Evolutionary conservation across 225 moss, liverwort and hornwort species (phyloP).

Genomic region (Rhytidiadelphus loreus): DNA sequence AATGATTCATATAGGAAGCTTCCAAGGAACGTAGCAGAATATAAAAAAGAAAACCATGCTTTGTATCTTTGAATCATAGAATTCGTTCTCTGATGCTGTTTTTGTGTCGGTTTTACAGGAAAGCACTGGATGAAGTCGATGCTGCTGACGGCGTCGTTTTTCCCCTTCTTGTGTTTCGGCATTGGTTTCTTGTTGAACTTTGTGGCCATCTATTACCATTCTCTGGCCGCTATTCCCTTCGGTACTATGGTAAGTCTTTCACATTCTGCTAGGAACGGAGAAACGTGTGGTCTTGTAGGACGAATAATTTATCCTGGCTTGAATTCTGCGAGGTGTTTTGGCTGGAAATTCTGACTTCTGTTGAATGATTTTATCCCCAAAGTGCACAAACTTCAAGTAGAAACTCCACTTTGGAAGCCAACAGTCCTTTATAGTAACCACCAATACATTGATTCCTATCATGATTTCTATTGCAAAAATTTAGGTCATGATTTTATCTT

Average conservation of each 20-base stretch:
- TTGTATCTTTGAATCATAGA: background rate
- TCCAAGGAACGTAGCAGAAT: background rate
- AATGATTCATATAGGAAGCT: background rate
- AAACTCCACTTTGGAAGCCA: background rate
- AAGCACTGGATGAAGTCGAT: conserved; percentile 99
- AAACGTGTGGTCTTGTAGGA: background rate
- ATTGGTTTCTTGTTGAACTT: conserved; percentile 92
- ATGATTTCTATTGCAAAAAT: background rate
- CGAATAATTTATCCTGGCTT: background rate
- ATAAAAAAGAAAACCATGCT: background rate
- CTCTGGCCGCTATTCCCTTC: conserved; percentile 94
- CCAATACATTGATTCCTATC: background rate
- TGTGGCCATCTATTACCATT: conserved; percentile 91
- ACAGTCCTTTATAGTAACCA: background rate
- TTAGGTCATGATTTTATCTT: background rate
- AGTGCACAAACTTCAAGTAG: background rate
- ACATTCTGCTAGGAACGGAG: background rate
- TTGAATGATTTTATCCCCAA: background rate
- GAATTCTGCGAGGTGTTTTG: background rate
- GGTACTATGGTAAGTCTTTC: conserved; percentile 83
- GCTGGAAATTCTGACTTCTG: background rate
- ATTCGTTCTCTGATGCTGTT: background rate
- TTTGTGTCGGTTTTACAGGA: conserved; percentile 40
- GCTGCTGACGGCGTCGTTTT: conserved; percentile 91
- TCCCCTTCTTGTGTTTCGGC: conserved; percentile 83